Percentiles rank a stretch among this genome's conserved stretches.
Evolutionary conservation across 306 rosid species (phyloP).

Genomic region (Trichosanthes truncata): DNA sequence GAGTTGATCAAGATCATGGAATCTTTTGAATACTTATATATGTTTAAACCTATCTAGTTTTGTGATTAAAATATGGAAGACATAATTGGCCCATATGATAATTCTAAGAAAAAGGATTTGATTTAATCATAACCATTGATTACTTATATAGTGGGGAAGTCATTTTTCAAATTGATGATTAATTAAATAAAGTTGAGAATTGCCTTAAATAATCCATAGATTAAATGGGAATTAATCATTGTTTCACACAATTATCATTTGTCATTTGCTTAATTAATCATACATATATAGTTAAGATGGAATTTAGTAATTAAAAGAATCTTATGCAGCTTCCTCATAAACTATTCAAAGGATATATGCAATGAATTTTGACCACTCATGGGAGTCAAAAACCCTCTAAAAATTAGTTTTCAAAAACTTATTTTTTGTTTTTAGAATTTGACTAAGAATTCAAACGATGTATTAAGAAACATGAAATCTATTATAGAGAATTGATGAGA

Average conservation of each 20-base stretch:
- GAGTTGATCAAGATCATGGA: neutral
- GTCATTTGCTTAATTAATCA: neutral
- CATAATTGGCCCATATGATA: neutral
- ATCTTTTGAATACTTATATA: neutral
- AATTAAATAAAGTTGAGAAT: neutral
- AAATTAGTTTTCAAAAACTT: too few species aligned
- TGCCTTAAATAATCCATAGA: neutral
- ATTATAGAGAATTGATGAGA: too few species aligned
- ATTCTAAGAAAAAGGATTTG: neutral
- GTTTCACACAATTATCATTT: neutral
- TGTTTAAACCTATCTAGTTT: neutral
- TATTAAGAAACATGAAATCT: too few species aligned
- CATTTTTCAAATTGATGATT: neutral
- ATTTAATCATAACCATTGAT: neutral
- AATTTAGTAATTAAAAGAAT: neutral
- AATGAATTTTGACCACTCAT: neutral
- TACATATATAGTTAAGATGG: neutral
- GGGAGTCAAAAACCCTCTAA: neutral
- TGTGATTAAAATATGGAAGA: neutral
- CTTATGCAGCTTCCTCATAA: neutral
- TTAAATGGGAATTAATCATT: neutral
- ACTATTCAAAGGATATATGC: neutral
- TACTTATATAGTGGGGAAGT: neutral
- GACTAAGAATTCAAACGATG: too few species aligned
- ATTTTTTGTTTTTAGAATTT: too few species aligned